These are phyloP conservation scores for Trichocladium antarcticum DNA, from an alignment of 495 filamentous ascomycete genomes.

Conservation along the genomic window DNA sequence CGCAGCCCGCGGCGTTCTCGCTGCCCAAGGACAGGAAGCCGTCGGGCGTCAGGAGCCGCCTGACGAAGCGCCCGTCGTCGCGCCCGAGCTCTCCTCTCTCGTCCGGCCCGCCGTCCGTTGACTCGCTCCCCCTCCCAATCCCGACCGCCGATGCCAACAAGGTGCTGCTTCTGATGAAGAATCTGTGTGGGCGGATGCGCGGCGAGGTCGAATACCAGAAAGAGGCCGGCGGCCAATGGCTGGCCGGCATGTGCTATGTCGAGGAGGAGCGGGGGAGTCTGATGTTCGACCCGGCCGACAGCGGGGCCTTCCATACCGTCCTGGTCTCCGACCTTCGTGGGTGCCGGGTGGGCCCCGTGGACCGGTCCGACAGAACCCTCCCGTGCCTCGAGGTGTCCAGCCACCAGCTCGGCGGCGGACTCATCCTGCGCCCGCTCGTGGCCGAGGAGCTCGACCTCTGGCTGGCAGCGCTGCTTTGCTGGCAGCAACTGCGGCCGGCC, in stretches of 20 bases:
- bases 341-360: conserved; percentile 65
- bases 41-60: conserved; percentile 27
- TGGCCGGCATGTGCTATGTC: conserved; percentile 51
- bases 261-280: conserved; percentile 54
- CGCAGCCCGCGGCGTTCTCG: conserved; percentile 14
- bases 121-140: conserved; percentile 45
- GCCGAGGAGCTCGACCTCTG: conserved; percentile 75
- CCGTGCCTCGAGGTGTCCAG: conserved; percentile 76
- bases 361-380: conserved; percentile 48
- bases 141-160: conserved; percentile 51
- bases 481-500: conserved; percentile 72
- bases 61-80: conserved; percentile 40
- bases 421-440: conserved; percentile 64
- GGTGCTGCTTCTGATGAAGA: conserved; percentile 57
- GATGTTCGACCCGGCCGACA: conserved; percentile 48
- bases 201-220: conserved; percentile 56
- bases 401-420: conserved; percentile 53
- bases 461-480: conserved; percentile 86
- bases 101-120: conserved; percentile 38
- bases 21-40: conserved; percentile 35
- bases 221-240: conserved; percentile 46
- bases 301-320: conserved; percentile 36
- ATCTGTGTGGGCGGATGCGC: conserved; percentile 56
- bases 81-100: conserved; percentile 40
- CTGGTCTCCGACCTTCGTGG: conserved; percentile 74